These are phyloP conservation scores for Starmera dryadoides DNA, from an alignment of 805 yeast genomes.

Conservation along the genomic window DNA sequence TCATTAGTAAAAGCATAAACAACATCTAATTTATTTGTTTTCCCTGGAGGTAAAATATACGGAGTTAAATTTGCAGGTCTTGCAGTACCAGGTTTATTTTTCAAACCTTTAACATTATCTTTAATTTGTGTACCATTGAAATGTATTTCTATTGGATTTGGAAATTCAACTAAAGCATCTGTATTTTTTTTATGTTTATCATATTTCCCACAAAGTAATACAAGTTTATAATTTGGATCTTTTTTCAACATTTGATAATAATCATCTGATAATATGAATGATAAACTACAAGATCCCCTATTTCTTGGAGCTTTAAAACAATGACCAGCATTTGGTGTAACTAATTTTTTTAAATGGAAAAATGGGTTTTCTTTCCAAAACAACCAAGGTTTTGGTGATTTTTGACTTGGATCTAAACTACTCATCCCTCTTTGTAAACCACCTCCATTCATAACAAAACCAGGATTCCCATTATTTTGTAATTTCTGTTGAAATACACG, in stretches of 20 bases:
- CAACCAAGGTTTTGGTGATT: conserved; percentile 28
- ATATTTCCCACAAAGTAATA: conserved; percentile 47
- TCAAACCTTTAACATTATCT: conserved; percentile 64
- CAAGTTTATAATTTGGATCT: conserved; percentile 30
- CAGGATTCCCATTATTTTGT: neutral
- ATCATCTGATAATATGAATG: conserved; percentile 34
- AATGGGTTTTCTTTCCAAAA: conserved; percentile 52
- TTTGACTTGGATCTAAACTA: too few species aligned
- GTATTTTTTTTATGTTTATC: conserved; percentile 15
- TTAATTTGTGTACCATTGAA: conserved; percentile 46
- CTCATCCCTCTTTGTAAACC: conserved; percentile 5
- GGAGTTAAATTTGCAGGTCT: conserved; percentile 75
- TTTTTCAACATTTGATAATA: conserved; percentile 33
- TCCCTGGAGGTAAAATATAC: conserved; percentile 24
- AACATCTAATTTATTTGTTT: conserved; percentile 38
- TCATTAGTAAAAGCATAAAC: conserved; percentile 51
- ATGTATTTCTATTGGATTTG: conserved; percentile 61
- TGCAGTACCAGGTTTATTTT: conserved; percentile 70
- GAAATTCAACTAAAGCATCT: conserved; percentile 49
- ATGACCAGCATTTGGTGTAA: conserved; percentile 42
- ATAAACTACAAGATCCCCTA: conserved; percentile 36
- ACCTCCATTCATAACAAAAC: neutral
- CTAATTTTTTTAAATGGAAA: conserved; percentile 37
- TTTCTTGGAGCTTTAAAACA: conserved; percentile 32
- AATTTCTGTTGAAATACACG: neutral